These are phyloP conservation scores for Vickermania spadyakhi DNA, from an alignment of 208 protist genomes.

Conservation along the genomic window DNA sequence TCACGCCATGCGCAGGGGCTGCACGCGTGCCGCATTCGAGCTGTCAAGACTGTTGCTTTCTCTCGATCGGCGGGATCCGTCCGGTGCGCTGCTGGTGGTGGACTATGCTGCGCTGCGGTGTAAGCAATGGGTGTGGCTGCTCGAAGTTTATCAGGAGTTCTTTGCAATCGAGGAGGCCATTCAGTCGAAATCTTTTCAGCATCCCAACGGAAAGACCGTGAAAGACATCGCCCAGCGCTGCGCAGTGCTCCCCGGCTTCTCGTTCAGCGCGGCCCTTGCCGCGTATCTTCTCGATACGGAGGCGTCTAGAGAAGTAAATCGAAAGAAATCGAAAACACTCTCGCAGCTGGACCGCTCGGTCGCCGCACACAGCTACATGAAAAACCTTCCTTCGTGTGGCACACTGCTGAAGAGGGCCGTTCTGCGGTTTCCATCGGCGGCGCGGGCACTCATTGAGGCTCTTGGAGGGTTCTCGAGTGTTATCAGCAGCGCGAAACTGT, in stretches of 20 bases:
- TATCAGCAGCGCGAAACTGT: conserved; percentile 4
- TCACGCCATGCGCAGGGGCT: conserved; percentile 57
- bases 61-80: conserved; percentile 58
- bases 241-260: conserved; percentile 49
- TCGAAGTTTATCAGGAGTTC: conserved; percentile 35
- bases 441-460: conserved; percentile 37
- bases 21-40: conserved; percentile 65
- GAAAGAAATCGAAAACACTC: not conserved
- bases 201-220: not conserved
- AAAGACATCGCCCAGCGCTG: conserved; percentile 13
- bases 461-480: conserved; percentile 20
- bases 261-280: conserved; percentile 73
- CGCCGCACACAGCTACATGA: conserved; percentile 11
- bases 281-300: conserved; percentile 63
- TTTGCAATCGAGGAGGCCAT: conserved; percentile 3
- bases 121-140: conserved; percentile 73
- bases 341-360: conserved; percentile 13
- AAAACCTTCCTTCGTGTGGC: not conserved
- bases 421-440: conserved; percentile 41
- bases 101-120: conserved; percentile 74
- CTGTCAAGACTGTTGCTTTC: conserved; percentile 55
- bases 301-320: not conserved
- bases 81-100: conserved; percentile 46
- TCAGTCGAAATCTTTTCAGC: not conserved
- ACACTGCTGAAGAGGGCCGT: conserved; percentile 38